These are phyloP conservation scores for Articulospora tetracladia DNA, from an alignment of 495 filamentous ascomycete genomes.

Conservation along the genomic window DNA sequence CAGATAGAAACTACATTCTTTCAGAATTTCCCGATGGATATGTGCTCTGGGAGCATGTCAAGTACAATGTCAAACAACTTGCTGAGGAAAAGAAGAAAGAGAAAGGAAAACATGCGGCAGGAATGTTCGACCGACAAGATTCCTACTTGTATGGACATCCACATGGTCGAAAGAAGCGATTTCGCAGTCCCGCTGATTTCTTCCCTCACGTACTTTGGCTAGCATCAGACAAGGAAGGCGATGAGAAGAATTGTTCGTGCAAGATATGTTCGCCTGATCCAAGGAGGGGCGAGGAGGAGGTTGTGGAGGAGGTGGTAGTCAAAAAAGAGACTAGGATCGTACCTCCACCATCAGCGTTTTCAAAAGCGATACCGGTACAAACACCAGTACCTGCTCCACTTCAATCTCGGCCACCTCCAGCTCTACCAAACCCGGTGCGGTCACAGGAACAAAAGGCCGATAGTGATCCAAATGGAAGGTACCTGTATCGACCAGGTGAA, in stretches of 20 bases:
- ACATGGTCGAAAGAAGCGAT: slow-evolving; percentile 52
- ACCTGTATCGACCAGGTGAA: slow-evolving; percentile 55
- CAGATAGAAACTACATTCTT: slow-evolving; percentile 47
- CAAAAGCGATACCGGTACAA: background rate
- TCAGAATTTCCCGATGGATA: slow-evolving; percentile 53
- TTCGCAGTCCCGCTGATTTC: slow-evolving; percentile 55
- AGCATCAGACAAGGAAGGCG: slow-evolving; percentile 43
- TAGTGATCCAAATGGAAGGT: slow-evolving; percentile 27
- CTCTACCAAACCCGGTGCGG: slow-evolving; percentile 19
- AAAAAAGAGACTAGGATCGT: background rate
- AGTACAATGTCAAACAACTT: slow-evolving; percentile 24
- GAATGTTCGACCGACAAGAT: slow-evolving; percentile 45
- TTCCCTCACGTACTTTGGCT: slow-evolving; percentile 61
- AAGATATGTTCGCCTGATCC: slow-evolving; percentile 25
- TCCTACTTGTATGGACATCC: slow-evolving; percentile 62
- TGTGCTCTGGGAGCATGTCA: slow-evolving; percentile 54
- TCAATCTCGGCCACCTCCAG: slow-evolving; percentile 3
- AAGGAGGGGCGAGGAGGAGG: background rate
- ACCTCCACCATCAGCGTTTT: background rate
- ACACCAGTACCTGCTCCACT: slow-evolving; percentile 7
- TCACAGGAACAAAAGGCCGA: slow-evolving; percentile 31
- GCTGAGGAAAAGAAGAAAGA: slow-evolving; percentile 17
- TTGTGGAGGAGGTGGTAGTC: background rate
- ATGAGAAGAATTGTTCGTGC: slow-evolving; percentile 55
- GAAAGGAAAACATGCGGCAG: slow-evolving; percentile 15